A percentile compares a stretch with the other conserved stretches of the same genome.
phyloP scores from a whole-genome alignment of 768 basidiomycete genomes.

The Arthromyces matolae region DNA sequence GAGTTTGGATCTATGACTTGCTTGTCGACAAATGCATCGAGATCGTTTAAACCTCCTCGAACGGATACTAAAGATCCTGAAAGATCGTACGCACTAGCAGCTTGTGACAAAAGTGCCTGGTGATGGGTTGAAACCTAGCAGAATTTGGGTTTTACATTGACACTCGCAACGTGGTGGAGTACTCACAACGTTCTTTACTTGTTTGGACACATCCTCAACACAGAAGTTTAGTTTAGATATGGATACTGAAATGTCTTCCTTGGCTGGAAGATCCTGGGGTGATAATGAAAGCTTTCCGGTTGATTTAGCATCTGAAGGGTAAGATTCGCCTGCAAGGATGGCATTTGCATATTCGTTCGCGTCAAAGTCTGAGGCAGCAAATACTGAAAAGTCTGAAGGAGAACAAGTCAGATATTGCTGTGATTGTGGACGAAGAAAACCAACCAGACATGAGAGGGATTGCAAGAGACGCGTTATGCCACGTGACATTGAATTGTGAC shows the following conservation, averaged over 20 bases:
- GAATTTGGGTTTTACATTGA: slow-evolving; percentile 7
- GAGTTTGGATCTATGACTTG: slow-evolving; percentile 28
- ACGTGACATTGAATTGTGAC: no score
- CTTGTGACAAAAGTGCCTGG: slow-evolving; percentile 75
- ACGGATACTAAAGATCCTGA: slow-evolving; percentile 68
- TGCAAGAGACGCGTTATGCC: slow-evolving; percentile 8
- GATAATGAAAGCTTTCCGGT: slow-evolving; percentile 28
- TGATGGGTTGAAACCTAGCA: slow-evolving; percentile 78
- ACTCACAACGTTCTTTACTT: slow-evolving; percentile 80
- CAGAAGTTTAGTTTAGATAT: slow-evolving; percentile 84
- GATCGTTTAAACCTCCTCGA: slow-evolving; percentile 64
- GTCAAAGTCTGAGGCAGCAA: slow-evolving; percentile 74
- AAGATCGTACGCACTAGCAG: slow-evolving; percentile 69
- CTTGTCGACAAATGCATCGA: slow-evolving; percentile 78
- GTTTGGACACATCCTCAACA: slow-evolving; percentile 89
- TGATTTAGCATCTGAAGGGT: slow-evolving; percentile 43
- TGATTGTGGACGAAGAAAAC: slow-evolving; percentile 1
- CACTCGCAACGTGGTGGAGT: not conserved
- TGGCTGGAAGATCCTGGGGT: slow-evolving; percentile 51
- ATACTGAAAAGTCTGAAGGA: slow-evolving; percentile 66
- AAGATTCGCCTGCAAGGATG: slow-evolving; percentile 78
- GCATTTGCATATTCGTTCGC: slow-evolving; percentile 90
- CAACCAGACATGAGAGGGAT: slow-evolving; percentile 10
- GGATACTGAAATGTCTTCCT: slow-evolving; percentile 86
- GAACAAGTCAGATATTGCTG: not conserved